phyloP scores from a whole-genome alignment of 176 grass and related monocot species.

The Thalia dealbata region DNA sequence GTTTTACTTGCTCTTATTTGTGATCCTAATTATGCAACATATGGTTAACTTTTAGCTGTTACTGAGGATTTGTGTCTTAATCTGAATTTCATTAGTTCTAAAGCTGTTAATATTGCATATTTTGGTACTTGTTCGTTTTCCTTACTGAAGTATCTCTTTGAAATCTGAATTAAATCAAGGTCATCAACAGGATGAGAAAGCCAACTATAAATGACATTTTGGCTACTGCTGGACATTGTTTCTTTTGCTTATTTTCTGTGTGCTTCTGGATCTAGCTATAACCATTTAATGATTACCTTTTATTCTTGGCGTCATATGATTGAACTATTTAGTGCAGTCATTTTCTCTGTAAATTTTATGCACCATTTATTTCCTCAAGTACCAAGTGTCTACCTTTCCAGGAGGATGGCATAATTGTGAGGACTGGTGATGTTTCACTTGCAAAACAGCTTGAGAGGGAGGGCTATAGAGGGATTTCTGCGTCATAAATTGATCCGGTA shows the following conservation, averaged over 20 bases:
- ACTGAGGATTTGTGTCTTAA: neutral
- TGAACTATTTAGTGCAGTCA: too few species aligned
- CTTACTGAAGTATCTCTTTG: too few species aligned
- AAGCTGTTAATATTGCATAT: neutral
- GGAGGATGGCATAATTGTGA: slow-evolving; percentile 82
- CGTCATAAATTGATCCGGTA: slow-evolving; percentile 20
- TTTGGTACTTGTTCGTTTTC: neutral
- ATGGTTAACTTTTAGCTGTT: neutral
- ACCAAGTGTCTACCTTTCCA: slow-evolving; percentile 22
- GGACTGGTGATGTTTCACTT: slow-evolving; percentile 72
- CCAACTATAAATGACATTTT: neutral
- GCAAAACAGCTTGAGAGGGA: slow-evolving; percentile 51
- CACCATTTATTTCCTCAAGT: slow-evolving; percentile 10
- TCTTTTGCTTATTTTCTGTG: neutral
- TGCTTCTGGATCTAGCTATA: too few species aligned
- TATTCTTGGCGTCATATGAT: too few species aligned
- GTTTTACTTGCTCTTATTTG: neutral
- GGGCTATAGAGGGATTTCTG: slow-evolving; percentile 54
- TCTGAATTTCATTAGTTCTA: neutral
- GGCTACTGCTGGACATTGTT: neutral
- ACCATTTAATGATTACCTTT: neutral
- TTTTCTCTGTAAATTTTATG: neutral
- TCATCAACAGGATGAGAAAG: neutral
- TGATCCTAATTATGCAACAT: neutral
- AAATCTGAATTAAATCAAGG: neutral